Conservation (phyloP, 371 early-diverging fungal genomes). For the Apophysomyces variabilis region DNA sequence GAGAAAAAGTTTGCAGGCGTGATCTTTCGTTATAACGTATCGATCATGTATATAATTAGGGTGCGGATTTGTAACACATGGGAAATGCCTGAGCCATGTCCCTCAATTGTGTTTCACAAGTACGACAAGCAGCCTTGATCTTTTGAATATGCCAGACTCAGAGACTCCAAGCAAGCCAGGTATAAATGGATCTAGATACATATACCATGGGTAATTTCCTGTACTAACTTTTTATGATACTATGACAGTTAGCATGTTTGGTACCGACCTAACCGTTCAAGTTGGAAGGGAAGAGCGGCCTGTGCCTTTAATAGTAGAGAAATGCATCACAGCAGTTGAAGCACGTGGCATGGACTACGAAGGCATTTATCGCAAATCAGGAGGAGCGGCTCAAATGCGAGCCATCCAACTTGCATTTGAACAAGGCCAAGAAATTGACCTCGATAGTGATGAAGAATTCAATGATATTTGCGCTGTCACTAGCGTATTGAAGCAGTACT, state of each 20-base stretch:
- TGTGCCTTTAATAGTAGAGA: conserved; percentile 72
- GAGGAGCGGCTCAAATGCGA: conserved; percentile 73
- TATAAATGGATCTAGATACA: background rate
- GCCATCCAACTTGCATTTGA: conserved; percentile 52
- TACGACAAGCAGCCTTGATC: conserved; percentile 14
- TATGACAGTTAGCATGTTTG: conserved; percentile 20
- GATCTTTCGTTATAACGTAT: no score
- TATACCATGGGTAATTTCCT: background rate
- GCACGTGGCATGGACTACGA: conserved; percentile 58
- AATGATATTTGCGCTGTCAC: conserved; percentile 70
- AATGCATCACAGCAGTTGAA: conserved; percentile 80
- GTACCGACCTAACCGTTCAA: conserved; percentile 21
- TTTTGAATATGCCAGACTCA: background rate
- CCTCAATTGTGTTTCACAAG: conserved; percentile 13
- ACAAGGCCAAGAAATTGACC: conserved; percentile 40
- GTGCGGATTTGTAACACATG: conserved; percentile 12
- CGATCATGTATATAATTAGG: background rate
- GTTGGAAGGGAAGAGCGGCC: conserved; percentile 14
- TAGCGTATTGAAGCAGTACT: conserved; percentile 86
- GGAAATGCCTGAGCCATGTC: conserved; percentile 17
- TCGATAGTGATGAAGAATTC: conserved; percentile 45
- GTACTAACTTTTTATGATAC: background rate
- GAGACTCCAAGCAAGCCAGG: conserved; percentile 3
- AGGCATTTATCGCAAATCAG: conserved; percentile 88
- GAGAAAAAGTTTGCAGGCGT: background rate